phyloP scores from a whole-genome alignment of 331 rosid genomes.

The Rosa hybrid region DNA sequence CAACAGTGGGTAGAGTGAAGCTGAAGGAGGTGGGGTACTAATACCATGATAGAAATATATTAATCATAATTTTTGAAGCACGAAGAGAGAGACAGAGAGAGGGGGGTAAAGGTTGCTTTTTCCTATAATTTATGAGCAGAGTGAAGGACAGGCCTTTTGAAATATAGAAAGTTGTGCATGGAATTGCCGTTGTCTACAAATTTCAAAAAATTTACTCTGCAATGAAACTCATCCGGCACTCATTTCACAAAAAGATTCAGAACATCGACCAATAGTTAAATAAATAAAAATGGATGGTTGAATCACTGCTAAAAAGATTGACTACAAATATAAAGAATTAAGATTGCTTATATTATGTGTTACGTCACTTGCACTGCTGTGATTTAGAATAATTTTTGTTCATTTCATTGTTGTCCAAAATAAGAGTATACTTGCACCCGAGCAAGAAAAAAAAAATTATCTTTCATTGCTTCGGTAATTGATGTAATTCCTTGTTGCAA shows the following conservation, averaged over 20 bases:
- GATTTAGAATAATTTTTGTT: too few species aligned
- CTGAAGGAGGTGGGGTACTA: constrained; percentile 19
- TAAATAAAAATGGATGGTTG: too few species aligned
- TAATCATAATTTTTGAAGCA: constrained; percentile 44
- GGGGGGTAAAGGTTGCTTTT: constrained; percentile 10
- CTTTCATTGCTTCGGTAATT: background rate
- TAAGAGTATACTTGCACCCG: background rate
- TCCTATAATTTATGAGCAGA: constrained; percentile 28
- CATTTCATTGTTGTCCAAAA: too few species aligned
- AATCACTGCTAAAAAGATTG: too few species aligned
- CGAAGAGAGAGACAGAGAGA: constrained; percentile 26
- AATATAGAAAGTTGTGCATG: constrained; percentile 49
- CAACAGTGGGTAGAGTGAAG: constrained; percentile 24
- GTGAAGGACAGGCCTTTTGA: constrained; percentile 46
- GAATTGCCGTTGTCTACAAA: constrained; percentile 26
- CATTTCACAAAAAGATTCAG: too few species aligned
- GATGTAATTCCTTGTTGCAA: background rate
- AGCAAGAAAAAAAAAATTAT: background rate
- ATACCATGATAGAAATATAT: constrained; percentile 24
- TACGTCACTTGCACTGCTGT: too few species aligned
- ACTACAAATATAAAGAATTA: too few species aligned
- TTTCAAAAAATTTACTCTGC: constrained; percentile 25
- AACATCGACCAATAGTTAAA: too few species aligned
- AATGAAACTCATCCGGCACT: too few species aligned
- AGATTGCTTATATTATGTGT: too few species aligned